Evolutionary conservation across 371 early-diverging fungal genomes (phyloP), one percentile per base, ranked within the genome.

Genomic region (Capniomyces stellatus): DNA sequence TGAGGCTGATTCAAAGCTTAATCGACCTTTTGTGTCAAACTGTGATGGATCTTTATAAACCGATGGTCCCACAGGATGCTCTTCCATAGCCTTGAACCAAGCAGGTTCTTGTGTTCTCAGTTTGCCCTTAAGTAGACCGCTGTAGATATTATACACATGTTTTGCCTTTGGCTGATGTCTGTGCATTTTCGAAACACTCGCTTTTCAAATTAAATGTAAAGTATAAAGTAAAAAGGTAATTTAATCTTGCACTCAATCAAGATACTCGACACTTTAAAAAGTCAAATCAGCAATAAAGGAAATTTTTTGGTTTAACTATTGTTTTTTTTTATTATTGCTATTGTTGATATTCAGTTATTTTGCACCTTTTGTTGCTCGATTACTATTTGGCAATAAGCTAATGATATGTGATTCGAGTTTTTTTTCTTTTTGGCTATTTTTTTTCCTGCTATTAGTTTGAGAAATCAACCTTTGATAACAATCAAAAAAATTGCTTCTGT

Each of bases 61-160:
- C 30, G 77, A 77, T 51, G 78, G 79, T 29, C 76, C 75, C 31
- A 80, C 75, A n/a, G 81, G 83, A 35, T 69, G 56, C 30, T 58
- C 54, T 28, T 75, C 66, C 48, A 81, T 69, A 8, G 75, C 80
- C 25, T 67, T 62, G 28, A 75, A 75, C 83, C 83, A 82, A 12
- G 71, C 72, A 13, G 83, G 83, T 40, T 67, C 60, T 46, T 66
- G 54, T 29, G 73, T 73, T 51, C 78, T 62, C 30, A 82, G 56
- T 0, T 71, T 71, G 2, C 73, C 78, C 29, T 70, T 69, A 29
- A 81, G 54, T 28, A 77, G 70, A 27, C 71, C 65, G 51, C 58
- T 64, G 39, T 69, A 67, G 8, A 56, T 57, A 46, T 54, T 56
- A 30, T 29, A 35, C 24, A 67, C 46, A 13, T 52, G 53, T 15